These are phyloP conservation scores for Fusarium sp. DNA, from an alignment of 2,329 filamentous ascomycete genomes.

Conservation along the genomic window DNA sequence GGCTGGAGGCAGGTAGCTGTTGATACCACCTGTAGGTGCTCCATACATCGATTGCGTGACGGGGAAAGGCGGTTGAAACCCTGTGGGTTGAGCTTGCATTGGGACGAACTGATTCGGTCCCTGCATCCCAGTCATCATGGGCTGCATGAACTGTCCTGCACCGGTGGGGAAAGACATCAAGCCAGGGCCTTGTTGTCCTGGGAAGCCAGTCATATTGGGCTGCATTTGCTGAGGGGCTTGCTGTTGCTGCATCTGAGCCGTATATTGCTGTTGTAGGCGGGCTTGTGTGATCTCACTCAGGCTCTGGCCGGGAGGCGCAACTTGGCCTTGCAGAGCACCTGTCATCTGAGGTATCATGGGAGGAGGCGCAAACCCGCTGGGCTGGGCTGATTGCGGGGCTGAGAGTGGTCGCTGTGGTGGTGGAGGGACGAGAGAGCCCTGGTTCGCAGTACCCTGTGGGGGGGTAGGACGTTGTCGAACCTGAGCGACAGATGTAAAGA, in stretches of 20 bases:
- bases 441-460: slow-evolving; percentile 54
- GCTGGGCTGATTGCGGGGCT: slow-evolving; percentile 83
- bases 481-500: slow-evolving; percentile 60
- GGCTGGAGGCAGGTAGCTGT: slow-evolving; percentile 66
- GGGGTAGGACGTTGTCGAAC: slow-evolving; percentile 54
- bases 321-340: slow-evolving; percentile 68
- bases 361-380: slow-evolving; percentile 76
- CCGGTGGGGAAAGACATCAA: slow-evolving; percentile 52
- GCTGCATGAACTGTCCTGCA: slow-evolving; percentile 54
- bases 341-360: slow-evolving; percentile 88
- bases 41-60: slow-evolving; percentile 61
- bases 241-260: slow-evolving; percentile 56
- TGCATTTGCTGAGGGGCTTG: slow-evolving; percentile 52
- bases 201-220: slow-evolving; percentile 50
- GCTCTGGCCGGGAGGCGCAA: slow-evolving; percentile 80
- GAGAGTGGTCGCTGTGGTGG: slow-evolving; percentile 83
- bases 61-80: slow-evolving; percentile 60
- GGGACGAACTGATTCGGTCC: slow-evolving; percentile 54
- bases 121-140: slow-evolving; percentile 59
- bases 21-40: slow-evolving; percentile 56
- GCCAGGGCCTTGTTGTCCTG: slow-evolving; percentile 48
- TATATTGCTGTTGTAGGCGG: slow-evolving; percentile 70
- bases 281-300: slow-evolving; percentile 76
- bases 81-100: slow-evolving; percentile 71
- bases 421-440: slow-evolving; percentile 76